These are phyloP conservation scores for Fraxinus dipetala DNA, from an alignment of 305 asterid species.

Conservation along the genomic window DNA sequence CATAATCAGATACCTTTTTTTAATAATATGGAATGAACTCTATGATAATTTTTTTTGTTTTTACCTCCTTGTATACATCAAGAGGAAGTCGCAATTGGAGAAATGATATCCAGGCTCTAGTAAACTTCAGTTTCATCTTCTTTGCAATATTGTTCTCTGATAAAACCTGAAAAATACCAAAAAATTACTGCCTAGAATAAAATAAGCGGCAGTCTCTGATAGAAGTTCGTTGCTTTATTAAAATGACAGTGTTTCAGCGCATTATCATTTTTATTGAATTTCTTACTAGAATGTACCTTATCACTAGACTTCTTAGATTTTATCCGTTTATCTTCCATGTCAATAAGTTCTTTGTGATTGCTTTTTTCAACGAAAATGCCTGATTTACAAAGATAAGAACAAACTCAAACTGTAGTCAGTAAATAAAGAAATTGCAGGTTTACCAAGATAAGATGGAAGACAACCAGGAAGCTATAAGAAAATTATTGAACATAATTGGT, in stretches of 20 bases:
- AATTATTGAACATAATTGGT: neutral
- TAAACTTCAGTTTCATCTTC: constrained; percentile 80
- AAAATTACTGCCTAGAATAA: neutral
- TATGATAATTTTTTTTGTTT: neutral
- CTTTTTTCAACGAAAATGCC: constrained; percentile 49
- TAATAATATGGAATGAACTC: neutral
- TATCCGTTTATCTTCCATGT: constrained; percentile 26
- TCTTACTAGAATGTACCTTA: constrained; percentile 36
- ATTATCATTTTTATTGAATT: constrained; percentile 6
- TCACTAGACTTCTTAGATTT: constrained; percentile 32
- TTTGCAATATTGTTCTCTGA: constrained; percentile 47
- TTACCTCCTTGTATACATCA: constrained; percentile 90
- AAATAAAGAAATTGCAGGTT: constrained; percentile 1
- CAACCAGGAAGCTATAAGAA: constrained; percentile 3
- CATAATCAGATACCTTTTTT: neutral
- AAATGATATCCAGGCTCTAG: constrained; percentile 91
- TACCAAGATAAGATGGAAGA: constrained; percentile 6
- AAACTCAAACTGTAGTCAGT: constrained; percentile 15
- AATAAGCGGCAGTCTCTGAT: constrained; percentile 1
- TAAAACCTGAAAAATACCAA: constrained; percentile 47
- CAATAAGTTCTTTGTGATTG: constrained; percentile 31
- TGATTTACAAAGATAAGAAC: constrained; percentile 23
- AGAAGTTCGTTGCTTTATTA: neutral
- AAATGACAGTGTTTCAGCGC: neutral
- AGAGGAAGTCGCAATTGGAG: constrained; percentile 76